These are phyloP conservation scores for Citropsis articulata DNA, from an alignment of 345 rosid species.

Conservation along the genomic window DNA sequence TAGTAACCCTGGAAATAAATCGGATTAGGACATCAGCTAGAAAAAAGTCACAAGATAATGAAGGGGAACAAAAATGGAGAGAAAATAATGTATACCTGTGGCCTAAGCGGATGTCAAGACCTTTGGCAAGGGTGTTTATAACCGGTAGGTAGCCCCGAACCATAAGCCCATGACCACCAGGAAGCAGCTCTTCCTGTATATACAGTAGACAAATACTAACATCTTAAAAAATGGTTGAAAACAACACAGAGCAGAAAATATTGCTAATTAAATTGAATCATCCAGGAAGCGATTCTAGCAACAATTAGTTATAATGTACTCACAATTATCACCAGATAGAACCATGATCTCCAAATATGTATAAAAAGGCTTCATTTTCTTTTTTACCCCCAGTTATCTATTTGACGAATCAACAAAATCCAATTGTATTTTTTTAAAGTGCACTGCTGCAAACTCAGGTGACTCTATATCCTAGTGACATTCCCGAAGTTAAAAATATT, in stretches of 20 bases:
- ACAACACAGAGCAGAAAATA: neutral
- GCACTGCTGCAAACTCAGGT: neutral
- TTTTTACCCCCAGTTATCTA: neutral
- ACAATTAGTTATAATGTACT: neutral
- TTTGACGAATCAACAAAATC: too few relatives aligned
- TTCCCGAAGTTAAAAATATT: neutral
- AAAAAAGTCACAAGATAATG: neutral
- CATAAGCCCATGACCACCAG: constrained; percentile 99
- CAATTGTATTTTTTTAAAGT: too few relatives aligned
- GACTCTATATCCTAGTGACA: neutral
- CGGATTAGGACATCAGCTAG: neutral
- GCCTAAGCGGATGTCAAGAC: constrained; percentile 77
- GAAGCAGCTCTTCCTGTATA: constrained; percentile 78
- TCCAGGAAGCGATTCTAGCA: neutral
- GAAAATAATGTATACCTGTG: constrained; percentile 53
- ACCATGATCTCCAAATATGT: neutral
- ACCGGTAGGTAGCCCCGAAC: constrained; percentile 97
- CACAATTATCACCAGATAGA: neutral
- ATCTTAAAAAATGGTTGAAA: neutral
- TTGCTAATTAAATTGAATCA: neutral
- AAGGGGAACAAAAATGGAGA: neutral
- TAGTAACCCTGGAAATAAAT: constrained; percentile 56
- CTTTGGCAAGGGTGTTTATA: constrained; percentile 90
- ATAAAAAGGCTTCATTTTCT: neutral
- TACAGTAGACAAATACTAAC: neutral